These are phyloP conservation scores for Cyberlindnera mrakii DNA, from an alignment of 805 yeast genomes.

Conservation along the genomic window DNA sequence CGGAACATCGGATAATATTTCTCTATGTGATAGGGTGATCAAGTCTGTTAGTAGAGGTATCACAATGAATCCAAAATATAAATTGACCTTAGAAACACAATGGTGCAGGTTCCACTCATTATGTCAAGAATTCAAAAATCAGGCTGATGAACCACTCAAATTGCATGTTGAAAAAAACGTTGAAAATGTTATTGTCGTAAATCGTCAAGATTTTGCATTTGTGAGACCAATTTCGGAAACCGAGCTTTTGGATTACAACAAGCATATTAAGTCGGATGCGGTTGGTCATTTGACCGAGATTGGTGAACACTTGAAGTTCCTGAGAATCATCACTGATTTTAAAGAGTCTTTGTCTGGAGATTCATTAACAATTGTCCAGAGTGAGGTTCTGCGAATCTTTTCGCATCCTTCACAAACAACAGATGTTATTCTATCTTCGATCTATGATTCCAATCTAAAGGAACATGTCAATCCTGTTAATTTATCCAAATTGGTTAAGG, in stretches of 20 bases:
- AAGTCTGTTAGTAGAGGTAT: constrained; percentile 28
- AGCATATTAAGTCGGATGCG: constrained; percentile 13
- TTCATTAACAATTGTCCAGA: constrained; percentile 27
- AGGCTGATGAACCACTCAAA: constrained; percentile 53
- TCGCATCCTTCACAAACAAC: constrained; percentile 21
- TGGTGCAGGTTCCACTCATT: constrained; percentile 68
- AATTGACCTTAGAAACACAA: constrained; percentile 38
- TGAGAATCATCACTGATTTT: constrained; percentile 34
- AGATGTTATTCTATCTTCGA: constrained; percentile 25
- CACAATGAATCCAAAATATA: constrained; percentile 26
- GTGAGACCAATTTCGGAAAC: constrained; percentile 28
- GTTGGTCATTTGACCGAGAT: constrained; percentile 1
- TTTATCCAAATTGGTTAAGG: constrained; percentile 33
- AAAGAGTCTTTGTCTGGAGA: constrained; percentile 33
- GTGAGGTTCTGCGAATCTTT: constrained; percentile 32
- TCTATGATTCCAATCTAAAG: constrained; percentile 38
- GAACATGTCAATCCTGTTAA: constrained; percentile 34
- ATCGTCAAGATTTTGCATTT: constrained; percentile 29
- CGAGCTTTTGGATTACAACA: constrained; percentile 30
- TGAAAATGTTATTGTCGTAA: constrained; percentile 28
- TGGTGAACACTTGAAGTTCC: constrained; percentile 24
- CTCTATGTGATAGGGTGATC: constrained; percentile 30
- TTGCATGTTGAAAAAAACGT: constrained; percentile 33
- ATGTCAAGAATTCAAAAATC: constrained; percentile 63
- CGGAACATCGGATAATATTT: constrained; percentile 18